phyloP scores from a whole-genome alignment of 768 basidiomycete genomes.

The Mycena venus region DNA sequence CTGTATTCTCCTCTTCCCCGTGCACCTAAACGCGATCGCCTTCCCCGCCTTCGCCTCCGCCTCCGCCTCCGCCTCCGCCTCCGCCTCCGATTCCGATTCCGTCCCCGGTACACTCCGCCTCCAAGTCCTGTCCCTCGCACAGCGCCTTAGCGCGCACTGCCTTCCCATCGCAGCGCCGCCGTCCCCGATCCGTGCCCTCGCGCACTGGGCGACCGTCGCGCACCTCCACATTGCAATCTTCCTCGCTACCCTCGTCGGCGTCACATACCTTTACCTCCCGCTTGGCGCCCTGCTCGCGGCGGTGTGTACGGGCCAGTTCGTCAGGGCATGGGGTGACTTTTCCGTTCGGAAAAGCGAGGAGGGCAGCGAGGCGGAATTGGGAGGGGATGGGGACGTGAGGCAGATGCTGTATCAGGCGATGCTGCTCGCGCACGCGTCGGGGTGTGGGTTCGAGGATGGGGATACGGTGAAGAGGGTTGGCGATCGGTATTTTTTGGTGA shows the following conservation, averaged over 20 bases:
- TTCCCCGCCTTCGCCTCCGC: slow-evolving; percentile 22
- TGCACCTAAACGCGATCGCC: slow-evolving; percentile 2
- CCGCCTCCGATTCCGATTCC: background rate
- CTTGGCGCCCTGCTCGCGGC: slow-evolving; percentile 8
- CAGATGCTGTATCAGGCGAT: slow-evolving; percentile 27
- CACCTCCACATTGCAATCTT: slow-evolving; percentile 29
- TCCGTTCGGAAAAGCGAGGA: background rate
- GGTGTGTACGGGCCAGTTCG: background rate
- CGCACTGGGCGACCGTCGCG: slow-evolving; percentile 32
- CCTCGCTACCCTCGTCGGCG: slow-evolving; percentile 14
- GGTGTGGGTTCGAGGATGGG: slow-evolving; percentile 24
- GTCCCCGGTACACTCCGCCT: background rate
- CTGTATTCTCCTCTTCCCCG: slow-evolving; percentile 20
- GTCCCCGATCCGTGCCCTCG: slow-evolving; percentile 17
- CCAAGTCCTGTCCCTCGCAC: background rate
- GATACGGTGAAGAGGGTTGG: slow-evolving; percentile 12
- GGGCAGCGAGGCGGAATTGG: slow-evolving; percentile 1
- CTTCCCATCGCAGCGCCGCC: slow-evolving; percentile 24
- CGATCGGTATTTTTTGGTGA: slow-evolving; percentile 9
- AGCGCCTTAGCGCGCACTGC: background rate
- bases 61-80: background rate
- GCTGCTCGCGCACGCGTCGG: background rate
- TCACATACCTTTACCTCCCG: slow-evolving; percentile 8
- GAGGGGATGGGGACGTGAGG: slow-evolving; percentile 21
- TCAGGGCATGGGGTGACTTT: slow-evolving; percentile 26